These are phyloP conservation scores for Ephemerocybe angulata DNA, from an alignment of 768 basidiomycete species.

Conservation along the genomic window DNA sequence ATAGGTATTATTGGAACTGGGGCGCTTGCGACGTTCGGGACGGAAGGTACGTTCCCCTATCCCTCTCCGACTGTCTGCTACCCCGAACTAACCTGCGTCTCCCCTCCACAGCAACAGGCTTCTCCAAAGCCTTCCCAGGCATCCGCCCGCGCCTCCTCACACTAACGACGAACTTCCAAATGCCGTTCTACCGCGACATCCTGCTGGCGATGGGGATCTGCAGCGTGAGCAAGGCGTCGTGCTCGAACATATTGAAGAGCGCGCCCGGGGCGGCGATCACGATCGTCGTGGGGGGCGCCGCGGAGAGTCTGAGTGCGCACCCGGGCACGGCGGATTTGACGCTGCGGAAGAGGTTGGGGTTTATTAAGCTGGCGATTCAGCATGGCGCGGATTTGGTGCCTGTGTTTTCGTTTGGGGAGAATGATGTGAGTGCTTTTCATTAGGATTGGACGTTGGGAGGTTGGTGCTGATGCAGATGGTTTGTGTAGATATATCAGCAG, in stretches of 20 bases:
- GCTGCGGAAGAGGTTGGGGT: slow-evolving; percentile 80
- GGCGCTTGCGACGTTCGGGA: slow-evolving; percentile 92
- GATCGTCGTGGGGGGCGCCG: slow-evolving; percentile 95
- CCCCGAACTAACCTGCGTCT: slow-evolving; percentile 8
- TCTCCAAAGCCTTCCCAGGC: slow-evolving; percentile 86
- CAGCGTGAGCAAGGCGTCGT: slow-evolving; percentile 87
- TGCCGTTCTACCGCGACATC: slow-evolving; percentile 93
- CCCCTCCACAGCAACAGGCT: slow-evolving; percentile 69
- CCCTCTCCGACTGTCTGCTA: neutral
- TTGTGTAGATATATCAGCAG: slow-evolving; percentile 84
- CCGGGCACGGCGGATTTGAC: slow-evolving; percentile 97
- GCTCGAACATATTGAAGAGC: slow-evolving; percentile 76
- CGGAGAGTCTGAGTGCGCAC: slow-evolving; percentile 89
- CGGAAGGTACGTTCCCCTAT: slow-evolving; percentile 62
- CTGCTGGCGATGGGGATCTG: slow-evolving; percentile 84
- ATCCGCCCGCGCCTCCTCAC: slow-evolving; percentile 93
- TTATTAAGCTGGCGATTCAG: slow-evolving; percentile 91
- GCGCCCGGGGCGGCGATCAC: slow-evolving; percentile 74
- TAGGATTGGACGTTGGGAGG: neutral
- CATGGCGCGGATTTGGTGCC: slow-evolving; percentile 94
- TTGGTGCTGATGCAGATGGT: neutral
- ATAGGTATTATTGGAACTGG: slow-evolving; percentile 99
- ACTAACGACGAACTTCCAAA: slow-evolving; percentile 80
- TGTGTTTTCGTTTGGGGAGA: slow-evolving; percentile 98
- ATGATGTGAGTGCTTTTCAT: slow-evolving; percentile 67